phyloP scores from a whole-genome alignment of 441 rosid species.

The Syzygium malaccense region DNA sequence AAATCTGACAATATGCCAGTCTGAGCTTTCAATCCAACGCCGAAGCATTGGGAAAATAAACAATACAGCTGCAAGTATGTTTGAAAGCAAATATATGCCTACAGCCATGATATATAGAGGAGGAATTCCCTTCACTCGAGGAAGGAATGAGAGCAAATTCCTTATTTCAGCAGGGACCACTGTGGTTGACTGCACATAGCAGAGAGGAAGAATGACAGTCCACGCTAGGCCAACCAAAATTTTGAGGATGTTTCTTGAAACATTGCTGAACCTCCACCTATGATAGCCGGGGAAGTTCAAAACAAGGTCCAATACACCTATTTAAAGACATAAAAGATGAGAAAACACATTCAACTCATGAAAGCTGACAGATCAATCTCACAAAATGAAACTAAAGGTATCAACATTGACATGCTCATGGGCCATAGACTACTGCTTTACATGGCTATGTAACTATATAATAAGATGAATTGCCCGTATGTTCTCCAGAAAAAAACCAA shows the following conservation, averaged over 20 bases:
- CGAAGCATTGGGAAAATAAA: slow-evolving; percentile 96
- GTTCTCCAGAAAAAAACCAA: neutral
- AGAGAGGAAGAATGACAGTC: slow-evolving; percentile 70
- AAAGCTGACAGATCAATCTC: neutral
- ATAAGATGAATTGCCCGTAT: neutral
- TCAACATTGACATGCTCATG: neutral
- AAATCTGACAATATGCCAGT: slow-evolving; percentile 81
- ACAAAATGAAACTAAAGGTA: neutral
- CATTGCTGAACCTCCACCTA: slow-evolving; percentile 79
- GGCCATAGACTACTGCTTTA: neutral
- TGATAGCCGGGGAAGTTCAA: slow-evolving; percentile 96
- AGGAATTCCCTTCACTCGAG: slow-evolving; percentile 60
- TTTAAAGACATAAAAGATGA: slow-evolving; percentile 7
- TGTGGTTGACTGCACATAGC: slow-evolving; percentile 52
- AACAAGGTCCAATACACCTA: slow-evolving; percentile 85
- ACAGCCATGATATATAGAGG: slow-evolving; percentile 75
- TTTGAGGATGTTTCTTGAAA: slow-evolving; percentile 72
- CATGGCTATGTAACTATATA: neutral
- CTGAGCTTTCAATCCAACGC: slow-evolving; percentile 97
- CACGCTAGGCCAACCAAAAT: slow-evolving; percentile 72
- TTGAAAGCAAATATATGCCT: slow-evolving; percentile 71
- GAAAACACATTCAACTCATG: slow-evolving; percentile 1
- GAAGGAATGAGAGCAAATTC: slow-evolving; percentile 47
- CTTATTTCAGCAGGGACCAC: slow-evolving; percentile 33
- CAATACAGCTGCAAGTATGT: slow-evolving; percentile 64